phyloP scores from a whole-genome alignment of 2,329 filamentous ascomycete genomes.

The Hypoxylon sp. region DNA sequence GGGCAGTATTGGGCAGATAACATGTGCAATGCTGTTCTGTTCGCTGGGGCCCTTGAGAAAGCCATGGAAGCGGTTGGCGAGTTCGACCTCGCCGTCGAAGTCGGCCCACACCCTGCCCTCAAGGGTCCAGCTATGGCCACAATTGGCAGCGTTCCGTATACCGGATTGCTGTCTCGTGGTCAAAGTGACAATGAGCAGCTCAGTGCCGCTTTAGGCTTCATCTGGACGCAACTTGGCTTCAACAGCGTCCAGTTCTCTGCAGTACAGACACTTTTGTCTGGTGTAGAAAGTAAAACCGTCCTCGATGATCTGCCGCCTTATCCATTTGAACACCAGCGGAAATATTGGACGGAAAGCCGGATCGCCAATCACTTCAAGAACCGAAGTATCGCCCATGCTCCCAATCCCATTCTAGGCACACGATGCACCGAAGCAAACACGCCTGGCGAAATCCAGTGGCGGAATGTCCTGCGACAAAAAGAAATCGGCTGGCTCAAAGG shows the following conservation, averaged over 20 bases:
- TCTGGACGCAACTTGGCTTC: conserved; percentile 11
- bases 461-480: conserved; percentile 24
- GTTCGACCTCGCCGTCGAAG: conserved; percentile 15
- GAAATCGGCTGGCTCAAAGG: conserved; percentile 28
- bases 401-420: conserved; percentile 14
- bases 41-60: conserved; percentile 1
- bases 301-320: conserved; percentile 27
- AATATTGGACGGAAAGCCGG: conserved; percentile 27
- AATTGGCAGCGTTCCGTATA: conserved; percentile 9
- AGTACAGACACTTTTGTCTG: conserved; percentile 5
- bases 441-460: conserved; percentile 17
- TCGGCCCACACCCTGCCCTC: conserved; percentile 18
- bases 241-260: conserved; percentile 9
- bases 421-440: conserved; percentile 7
- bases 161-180: conserved; percentile 1
- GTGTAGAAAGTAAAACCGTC: background rate
- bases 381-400: conserved; percentile 11
- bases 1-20: conserved; percentile 17
- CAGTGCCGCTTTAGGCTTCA: background rate
- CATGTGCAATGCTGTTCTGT: conserved; percentile 15
- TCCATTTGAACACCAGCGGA: conserved; percentile 30
- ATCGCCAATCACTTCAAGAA: conserved; percentile 17
- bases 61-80: background rate
- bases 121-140: conserved; percentile 15
- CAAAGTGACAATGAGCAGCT: conserved; percentile 3